Evolutionary conservation across 2,329 filamentous ascomycete species (phyloP).

Genomic region (Rhinocladiella similis): DNA sequence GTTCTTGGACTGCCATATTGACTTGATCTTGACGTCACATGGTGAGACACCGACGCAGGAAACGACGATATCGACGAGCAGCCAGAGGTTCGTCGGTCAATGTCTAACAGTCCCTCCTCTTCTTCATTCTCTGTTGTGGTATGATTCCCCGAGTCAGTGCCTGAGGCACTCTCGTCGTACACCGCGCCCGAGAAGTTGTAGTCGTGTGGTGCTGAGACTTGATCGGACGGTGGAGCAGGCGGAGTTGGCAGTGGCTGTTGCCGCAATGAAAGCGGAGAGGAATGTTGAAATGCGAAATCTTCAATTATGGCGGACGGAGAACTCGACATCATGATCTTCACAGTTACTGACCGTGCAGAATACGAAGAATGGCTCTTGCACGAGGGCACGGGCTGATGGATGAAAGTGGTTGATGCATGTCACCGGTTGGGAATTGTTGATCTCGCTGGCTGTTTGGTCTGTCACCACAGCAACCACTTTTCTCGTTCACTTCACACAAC

Average conservation of each 20-base stretch:
- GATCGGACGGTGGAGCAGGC: constrained; percentile 6
- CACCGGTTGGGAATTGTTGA: not conserved
- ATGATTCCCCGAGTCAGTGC: constrained; percentile 13
- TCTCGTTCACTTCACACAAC: not conserved
- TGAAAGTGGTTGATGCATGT: too few relatives aligned
- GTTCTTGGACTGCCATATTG: constrained; percentile 16
- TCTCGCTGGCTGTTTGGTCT: not conserved
- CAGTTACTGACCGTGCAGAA: not conserved
- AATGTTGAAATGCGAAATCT: constrained; percentile 20
- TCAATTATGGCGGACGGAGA: constrained; percentile 2
- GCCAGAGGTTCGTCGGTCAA: constrained; percentile 16
- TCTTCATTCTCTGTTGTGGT: not conserved
- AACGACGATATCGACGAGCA: constrained; percentile 30
- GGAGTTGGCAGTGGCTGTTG: constrained; percentile 17
- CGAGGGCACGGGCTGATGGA: not conserved
- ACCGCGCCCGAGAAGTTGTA: constrained; percentile 24
- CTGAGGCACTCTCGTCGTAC: constrained; percentile 15
- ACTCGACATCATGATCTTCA: not conserved
- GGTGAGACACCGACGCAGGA: constrained; percentile 26
- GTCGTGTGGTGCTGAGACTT: constrained; percentile 12
- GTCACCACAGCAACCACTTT: not conserved
- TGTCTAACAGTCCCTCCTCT: constrained; percentile 7
- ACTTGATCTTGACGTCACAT: constrained; percentile 8
- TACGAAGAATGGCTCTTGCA: constrained; percentile 3
- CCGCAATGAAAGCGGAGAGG: constrained; percentile 25